Evolutionary conservation across 768 basidiomycete genomes (phyloP).

Genomic region (Vararia minispora): DNA sequence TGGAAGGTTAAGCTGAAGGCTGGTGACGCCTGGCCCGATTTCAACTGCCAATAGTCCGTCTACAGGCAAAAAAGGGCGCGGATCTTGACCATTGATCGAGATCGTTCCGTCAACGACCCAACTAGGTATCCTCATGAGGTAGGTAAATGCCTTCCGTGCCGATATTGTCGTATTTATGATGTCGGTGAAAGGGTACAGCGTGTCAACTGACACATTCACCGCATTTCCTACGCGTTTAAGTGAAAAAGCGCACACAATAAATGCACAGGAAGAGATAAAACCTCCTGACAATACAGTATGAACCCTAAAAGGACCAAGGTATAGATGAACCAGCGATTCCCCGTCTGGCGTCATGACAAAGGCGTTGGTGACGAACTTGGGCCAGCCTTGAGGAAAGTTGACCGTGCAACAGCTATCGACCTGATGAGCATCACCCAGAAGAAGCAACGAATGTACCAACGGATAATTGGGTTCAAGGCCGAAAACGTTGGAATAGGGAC

Average conservation of each 20-base stretch:
- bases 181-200: slow-evolving; percentile 41
- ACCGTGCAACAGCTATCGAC: slow-evolving; percentile 37
- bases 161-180: slow-evolving; percentile 34
- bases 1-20: slow-evolving; percentile 32
- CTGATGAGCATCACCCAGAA: neutral
- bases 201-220: slow-evolving; percentile 34
- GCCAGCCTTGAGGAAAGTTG: slow-evolving; percentile 44
- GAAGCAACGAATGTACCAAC: too few species aligned
- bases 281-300: slow-evolving; percentile 29
- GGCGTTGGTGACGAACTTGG: slow-evolving; percentile 41
- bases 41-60: slow-evolving; percentile 35
- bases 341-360: slow-evolving; percentile 38
- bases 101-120: slow-evolving; percentile 39
- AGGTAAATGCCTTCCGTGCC: slow-evolving; percentile 31
- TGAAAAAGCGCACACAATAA: too few species aligned
- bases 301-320: slow-evolving; percentile 36
- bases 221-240: slow-evolving; percentile 23
- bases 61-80: slow-evolving; percentile 26
- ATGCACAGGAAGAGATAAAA: slow-evolving; percentile 6
- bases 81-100: slow-evolving; percentile 24
- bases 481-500: slow-evolving; percentile 39
- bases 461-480: slow-evolving; percentile 41
- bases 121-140: slow-evolving; percentile 38
- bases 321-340: slow-evolving; percentile 34
- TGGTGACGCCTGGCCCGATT: slow-evolving; percentile 31